phyloP scores from a whole-genome alignment of 129 eudicot genomes.

The Artemisia tridentata region DNA sequence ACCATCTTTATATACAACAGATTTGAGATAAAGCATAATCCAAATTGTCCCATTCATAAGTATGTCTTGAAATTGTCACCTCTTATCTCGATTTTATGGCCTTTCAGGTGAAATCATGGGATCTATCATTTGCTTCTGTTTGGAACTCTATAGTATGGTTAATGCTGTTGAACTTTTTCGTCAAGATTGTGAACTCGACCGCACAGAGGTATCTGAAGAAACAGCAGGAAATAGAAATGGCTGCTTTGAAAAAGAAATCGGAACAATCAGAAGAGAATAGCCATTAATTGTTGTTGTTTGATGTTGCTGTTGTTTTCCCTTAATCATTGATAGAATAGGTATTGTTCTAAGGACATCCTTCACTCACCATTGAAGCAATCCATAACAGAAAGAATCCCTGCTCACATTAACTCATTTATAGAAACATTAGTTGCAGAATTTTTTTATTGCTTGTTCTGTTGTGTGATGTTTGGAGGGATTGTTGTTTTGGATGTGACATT shows the following conservation, averaged over 20 bases:
- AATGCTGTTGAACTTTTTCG: conserved; percentile 75
- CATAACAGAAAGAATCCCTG: conserved; percentile 9
- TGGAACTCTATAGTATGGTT: conserved; percentile 91
- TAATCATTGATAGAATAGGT: conserved; percentile 22
- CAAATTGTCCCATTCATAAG: too few relatives aligned
- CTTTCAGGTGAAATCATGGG: conserved; percentile 80
- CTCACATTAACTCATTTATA: conserved; percentile 31
- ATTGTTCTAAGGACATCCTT: conserved; percentile 15
- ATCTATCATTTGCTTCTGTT: conserved; percentile 63
- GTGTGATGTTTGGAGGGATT: conserved; percentile 12
- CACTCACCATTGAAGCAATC: conserved; percentile 27
- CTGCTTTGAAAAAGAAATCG: conserved; percentile 41
- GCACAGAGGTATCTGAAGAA: conserved; percentile 76
- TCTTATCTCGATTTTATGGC: not conserved
- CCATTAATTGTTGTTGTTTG: conserved; percentile 18
- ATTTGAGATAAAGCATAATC: not conserved
- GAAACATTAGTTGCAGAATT: conserved; percentile 14
- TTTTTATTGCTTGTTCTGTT: not conserved
- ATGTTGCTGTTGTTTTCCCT: not conserved
- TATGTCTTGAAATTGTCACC: too few relatives aligned
- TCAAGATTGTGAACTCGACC: conserved; percentile 78
- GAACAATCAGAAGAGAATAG: conserved; percentile 21
- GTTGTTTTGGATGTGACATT: conserved; percentile 5
- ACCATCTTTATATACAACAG: too few relatives aligned
- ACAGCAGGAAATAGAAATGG: conserved; percentile 68